phyloP scores from a whole-genome alignment of 1,139 yeast genomes.

The Yamadazyma aaseri region DNA sequence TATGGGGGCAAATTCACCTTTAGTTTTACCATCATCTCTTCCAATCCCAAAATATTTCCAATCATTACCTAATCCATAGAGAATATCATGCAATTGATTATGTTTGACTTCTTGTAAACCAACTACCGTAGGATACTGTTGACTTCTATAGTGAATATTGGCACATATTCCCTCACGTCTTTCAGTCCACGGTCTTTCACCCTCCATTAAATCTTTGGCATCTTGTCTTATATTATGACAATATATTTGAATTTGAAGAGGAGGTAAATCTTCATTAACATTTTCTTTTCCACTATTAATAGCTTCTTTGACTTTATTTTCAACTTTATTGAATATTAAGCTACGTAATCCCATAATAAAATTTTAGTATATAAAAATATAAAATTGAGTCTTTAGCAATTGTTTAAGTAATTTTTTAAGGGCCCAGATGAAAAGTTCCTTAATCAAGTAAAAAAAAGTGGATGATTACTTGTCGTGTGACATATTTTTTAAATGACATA shows the following conservation, averaged over 20 bases:
- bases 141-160: conserved; percentile 16
- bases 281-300: conserved; percentile 5
- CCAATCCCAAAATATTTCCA: conserved; percentile 51
- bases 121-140: conserved; percentile 24
- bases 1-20: conserved; percentile 49
- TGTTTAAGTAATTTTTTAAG: no score
- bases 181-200: conserved; percentile 27
- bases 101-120: conserved; percentile 33
- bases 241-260: conserved; percentile 29
- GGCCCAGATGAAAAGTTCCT: no score
- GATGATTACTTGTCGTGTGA: no score
- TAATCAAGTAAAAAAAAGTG: no score
- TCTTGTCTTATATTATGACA: conserved; percentile 29
- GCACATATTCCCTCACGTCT: conserved; percentile 24
- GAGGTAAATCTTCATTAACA: conserved; percentile 8
- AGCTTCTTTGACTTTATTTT: conserved; percentile 1
- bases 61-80: conserved; percentile 21
- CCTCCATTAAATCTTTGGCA: conserved; percentile 19
- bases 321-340: conserved; percentile 1
- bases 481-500: no score
- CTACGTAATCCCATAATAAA: conserved; percentile 4
- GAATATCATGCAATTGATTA: conserved; percentile 29
- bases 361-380: no score
- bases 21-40: conserved; percentile 43
- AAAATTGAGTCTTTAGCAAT: no score